Base-by-base conservation (phyloP, 108 stramenopile species). In the Cyclotella cryptica region DNA sequence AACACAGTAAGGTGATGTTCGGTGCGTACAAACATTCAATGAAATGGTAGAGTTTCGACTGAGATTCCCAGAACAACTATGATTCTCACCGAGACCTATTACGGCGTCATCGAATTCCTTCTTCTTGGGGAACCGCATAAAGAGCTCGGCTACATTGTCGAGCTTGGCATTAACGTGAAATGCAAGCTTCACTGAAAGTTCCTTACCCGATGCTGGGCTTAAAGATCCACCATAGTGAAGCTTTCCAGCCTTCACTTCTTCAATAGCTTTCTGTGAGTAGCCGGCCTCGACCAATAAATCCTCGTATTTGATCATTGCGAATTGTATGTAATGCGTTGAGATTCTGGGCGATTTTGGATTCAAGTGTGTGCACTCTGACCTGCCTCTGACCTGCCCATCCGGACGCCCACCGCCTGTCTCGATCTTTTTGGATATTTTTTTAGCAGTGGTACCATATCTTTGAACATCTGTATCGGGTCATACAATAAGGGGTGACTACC, bases 31-130 rank as follows among this genome's bases (percentile, higher is more conserved):
- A 35, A 35, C 2, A 35, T 35, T 35, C 4, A 35, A 55, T 24
- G 24, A 55, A 12, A 24, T 24, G 13, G 24, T 24, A 26, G 24
- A 3, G n/a, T n/a, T n/a, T n/a, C n/a, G 15, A 49, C 15, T 7
- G 47, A 3, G n/a, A 49, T 49, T 49, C 47, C 3, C 1, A 9
- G 6, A 35, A 35, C 2, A 6, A 35, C 35, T 35, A 35, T 8
- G 13, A 55, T 21, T 49, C 72, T 49, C 43, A 75, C 77, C 85
- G 10, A 87, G 75, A 10, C 54, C 71, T 43, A 79, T 75, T 11
- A 88, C 82, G 11, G 80, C 72, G 13, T 74, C 66, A 74, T 88
- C 87, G 35, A 72, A 79, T 21, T 85, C 84, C 84, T 83, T 81
- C 51, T 87, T 87, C 35, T 35, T 35, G 6, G 35, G 35, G 35